phyloP scores from a whole-genome alignment of 768 basidiomycete genomes.

The Filobasidium wieringae region DNA sequence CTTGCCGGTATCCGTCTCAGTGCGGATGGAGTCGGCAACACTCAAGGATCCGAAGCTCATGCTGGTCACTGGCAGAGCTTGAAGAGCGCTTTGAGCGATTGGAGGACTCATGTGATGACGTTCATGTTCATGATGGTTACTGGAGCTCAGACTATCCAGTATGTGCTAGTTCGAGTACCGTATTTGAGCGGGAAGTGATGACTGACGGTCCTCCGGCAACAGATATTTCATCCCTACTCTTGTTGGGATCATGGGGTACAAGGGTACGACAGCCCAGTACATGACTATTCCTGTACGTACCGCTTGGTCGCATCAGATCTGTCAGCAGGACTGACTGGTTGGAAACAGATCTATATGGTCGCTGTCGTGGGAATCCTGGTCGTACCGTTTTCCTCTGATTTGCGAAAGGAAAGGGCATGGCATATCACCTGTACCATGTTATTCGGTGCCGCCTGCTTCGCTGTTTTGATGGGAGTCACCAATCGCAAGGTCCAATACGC shows the following conservation, averaged over 20 bases:
- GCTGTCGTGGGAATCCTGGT: constrained; percentile 22
- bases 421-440: constrained; percentile 24
- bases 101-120: constrained; percentile 18
- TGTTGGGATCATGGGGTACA: constrained; percentile 24
- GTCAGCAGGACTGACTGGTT: background rate
- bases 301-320: constrained; percentile 18
- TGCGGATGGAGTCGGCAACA: constrained; percentile 31
- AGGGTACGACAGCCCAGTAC: constrained; percentile 33
- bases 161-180: constrained; percentile 19
- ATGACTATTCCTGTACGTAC: constrained; percentile 31
- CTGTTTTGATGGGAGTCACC: constrained; percentile 20
- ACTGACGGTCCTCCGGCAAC: background rate
- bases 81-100: constrained; percentile 14
- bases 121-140: constrained; percentile 37
- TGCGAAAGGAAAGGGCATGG: constrained; percentile 29
- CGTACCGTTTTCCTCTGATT: constrained; percentile 35
- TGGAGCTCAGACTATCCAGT: constrained; percentile 35
- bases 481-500: constrained; percentile 32
- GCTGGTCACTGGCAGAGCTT: constrained; percentile 27
- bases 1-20: constrained; percentile 36
- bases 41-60: constrained; percentile 22
- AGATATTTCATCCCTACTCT: constrained; percentile 36
- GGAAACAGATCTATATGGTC: constrained; percentile 15
- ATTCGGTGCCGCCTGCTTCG: constrained; percentile 30
- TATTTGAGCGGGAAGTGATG: background rate